Conservation (phyloP, 148 eudicot genomes). For the Nyssa sinensis region DNA sequence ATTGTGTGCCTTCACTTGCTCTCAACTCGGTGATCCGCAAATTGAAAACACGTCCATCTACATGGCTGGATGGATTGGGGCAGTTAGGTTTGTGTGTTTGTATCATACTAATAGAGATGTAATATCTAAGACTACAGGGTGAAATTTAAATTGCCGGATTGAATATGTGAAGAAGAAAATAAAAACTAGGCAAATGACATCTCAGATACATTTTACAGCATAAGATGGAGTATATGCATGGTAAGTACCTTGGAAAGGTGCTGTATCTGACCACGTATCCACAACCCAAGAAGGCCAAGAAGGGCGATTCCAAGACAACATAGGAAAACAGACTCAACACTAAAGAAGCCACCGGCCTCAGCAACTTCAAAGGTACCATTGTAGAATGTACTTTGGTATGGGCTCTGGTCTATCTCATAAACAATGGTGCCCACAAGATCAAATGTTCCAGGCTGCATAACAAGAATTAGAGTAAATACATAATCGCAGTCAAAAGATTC, state of each 20-base stretch:
- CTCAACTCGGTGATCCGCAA: too few relatives aligned
- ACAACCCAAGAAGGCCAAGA: slow-evolving; percentile 62
- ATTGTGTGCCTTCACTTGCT: too few relatives aligned
- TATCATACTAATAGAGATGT: too few relatives aligned
- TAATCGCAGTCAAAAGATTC: neutral
- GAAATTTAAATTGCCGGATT: neutral
- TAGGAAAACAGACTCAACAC: slow-evolving; percentile 89
- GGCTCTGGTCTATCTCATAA: slow-evolving; percentile 76
- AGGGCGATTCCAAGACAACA: slow-evolving; percentile 65
- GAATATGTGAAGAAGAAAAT: neutral
- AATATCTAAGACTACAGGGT: too few relatives aligned
- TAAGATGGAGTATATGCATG: neutral
- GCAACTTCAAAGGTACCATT: slow-evolving; percentile 90
- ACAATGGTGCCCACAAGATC: slow-evolving; percentile 83
- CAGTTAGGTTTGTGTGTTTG: too few relatives aligned
- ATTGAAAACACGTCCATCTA: too few relatives aligned
- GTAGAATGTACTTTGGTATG: slow-evolving; percentile 81
- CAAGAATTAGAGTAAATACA: slow-evolving; percentile 4
- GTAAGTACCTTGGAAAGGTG: slow-evolving; percentile 64
- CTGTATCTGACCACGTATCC: slow-evolving; percentile 69
- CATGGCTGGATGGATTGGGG: too few relatives aligned
- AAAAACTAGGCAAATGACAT: neutral
- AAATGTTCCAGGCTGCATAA: slow-evolving; percentile 77
- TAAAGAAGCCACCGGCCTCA: slow-evolving; percentile 74
- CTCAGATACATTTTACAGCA: neutral